Base-by-base conservation (phyloP, 225 moss, liverwort and hornwort species). In the Pleurozium schreberi region DNA sequence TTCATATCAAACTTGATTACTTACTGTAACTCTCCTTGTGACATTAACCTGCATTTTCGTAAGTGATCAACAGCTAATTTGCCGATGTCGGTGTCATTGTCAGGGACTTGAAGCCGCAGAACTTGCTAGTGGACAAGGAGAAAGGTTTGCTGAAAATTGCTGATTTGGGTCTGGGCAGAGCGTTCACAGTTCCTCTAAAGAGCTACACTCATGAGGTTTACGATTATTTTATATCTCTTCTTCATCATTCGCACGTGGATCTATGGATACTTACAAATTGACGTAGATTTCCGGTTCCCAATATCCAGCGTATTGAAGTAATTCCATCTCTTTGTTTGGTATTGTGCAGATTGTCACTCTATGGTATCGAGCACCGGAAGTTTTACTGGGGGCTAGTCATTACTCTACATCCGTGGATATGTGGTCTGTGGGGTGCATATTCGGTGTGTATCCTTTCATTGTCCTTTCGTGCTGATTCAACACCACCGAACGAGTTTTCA, bases 31-130 rank as follows among this genome's bases (percentile, higher is more conserved):
- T 77, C 69, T 65, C 45, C 34, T 82, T 74, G 82, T 75, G 80
- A 81, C 65, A 43, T 76, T 64, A 21, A 40, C 61, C 27, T 85
- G 40, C 50, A 18, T 34, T 59, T 89, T 26, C 63, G 20, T 52
- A 21, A 77, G 47, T 52, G 31, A 26, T 38, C 75, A 88, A n/a
- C 40, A 62, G 40, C 85, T 88, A 20, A 89, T 30, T 55, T 43
- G 60, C 80, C 68, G 79, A 58, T 64, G 28, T 87, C 67, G 81
- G 34, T 83, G 67, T 60, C 47, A 71, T 85, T 87, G 5, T 70
- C 92, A 94, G 94, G 93, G 94, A 94, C 45, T 91, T 94, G 83
- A 94, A 94, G 91, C 94, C 94, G 53, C 94, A 94, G 75, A 94
- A 94, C 89, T 89, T 94, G 66, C 88, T 94, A 18, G 93, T 94